Base-by-base conservation (phyloP, 2,329 filamentous ascomycete genomes). In the Monilinia vaccinii-corymbosi region DNA sequence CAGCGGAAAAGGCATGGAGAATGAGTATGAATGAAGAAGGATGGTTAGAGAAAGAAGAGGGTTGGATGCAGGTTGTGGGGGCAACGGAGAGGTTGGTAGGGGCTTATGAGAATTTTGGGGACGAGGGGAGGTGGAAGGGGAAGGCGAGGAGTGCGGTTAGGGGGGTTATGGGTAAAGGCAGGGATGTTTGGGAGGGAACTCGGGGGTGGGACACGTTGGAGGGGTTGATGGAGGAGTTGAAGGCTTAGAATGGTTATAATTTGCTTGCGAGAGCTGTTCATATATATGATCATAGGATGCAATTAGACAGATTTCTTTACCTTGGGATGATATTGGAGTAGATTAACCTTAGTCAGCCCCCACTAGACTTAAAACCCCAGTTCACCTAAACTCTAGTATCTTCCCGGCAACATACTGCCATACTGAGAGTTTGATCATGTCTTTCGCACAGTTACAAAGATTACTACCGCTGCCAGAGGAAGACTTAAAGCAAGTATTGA, bases 1-100 rank as follows among this genome's bases (percentile, higher is more conserved):
- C 89, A 1, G 84, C 92, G 34, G 94, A 97, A 75, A 92, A 93
- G 71, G 90, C 87, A 0, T 99, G 93, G 92, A 82, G 94, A 2
- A 84, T 88, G 0, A 77, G 83, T 32, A 70, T 74, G 72, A 49
- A 48, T 42, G 71, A 75, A 70, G 77, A 70, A 47, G 65, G 63
- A 11, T 73, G 71, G 69, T 59, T 68, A 9, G 53, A 66, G 0
- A 76, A 77, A 3, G 79, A 75, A 74, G 78, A 80, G 64, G 76
- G 72, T 49, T 85, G 82, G 73, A 77, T 82, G 32, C 81, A 82
- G 45, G 81, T 84, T 16, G 78, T 81, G 64, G 78, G 78, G 47
- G 81, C 81, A 21, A 97, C 94, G 0, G 83, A 91, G 60, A 85
- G 90, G 70, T 75, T 97, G 46, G 89, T 94, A 0, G 86, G 89